These are phyloP conservation scores for Leccinum aurantiacum DNA, from an alignment of 768 basidiomycete genomes.

Conservation along the genomic window DNA sequence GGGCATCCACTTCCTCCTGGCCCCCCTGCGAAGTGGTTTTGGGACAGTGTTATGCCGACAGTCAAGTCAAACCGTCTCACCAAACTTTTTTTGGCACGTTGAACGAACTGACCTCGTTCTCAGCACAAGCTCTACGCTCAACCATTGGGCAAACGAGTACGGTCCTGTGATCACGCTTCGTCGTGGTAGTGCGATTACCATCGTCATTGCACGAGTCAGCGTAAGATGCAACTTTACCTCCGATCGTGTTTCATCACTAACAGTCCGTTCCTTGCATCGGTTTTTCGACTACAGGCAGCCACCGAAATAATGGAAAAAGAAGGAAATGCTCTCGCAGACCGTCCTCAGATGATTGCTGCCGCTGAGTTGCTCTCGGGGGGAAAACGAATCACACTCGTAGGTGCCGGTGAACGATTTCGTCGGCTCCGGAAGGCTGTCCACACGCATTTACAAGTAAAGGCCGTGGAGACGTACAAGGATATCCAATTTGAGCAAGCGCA, in stretches of 20 bases:
- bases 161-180: conserved; percentile 58
- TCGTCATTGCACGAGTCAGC: conserved; percentile 21
- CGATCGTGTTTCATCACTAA: background rate
- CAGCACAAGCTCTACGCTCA: conserved; percentile 34
- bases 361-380: conserved; percentile 55
- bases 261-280: too few relatives aligned
- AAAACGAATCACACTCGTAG: conserved; percentile 50
- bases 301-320: conserved; percentile 64
- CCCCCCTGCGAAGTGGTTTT: conserved; percentile 10
- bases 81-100: background rate
- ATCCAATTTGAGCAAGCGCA: conserved; percentile 39
- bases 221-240: conserved; percentile 8
- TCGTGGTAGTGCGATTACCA: conserved; percentile 37
- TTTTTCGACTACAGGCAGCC: conserved; percentile 39
- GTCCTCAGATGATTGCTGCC: conserved; percentile 52
- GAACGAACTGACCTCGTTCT: background rate
- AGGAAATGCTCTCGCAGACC: conserved; percentile 49
- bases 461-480: conserved; percentile 43
- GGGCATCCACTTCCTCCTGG: conserved; percentile 19
- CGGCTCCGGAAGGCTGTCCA: conserved; percentile 56
- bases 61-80: conserved; percentile 8
- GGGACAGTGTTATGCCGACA: conserved; percentile 7
- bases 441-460: conserved; percentile 51
- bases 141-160: conserved; percentile 55
- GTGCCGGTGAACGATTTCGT: conserved; percentile 53